A percentile compares a stretch with the other conserved stretches of the same genome.
Conservation (phyloP, 371 early-diverging fungal species). For the Saksenaea oblongispora region DNA sequence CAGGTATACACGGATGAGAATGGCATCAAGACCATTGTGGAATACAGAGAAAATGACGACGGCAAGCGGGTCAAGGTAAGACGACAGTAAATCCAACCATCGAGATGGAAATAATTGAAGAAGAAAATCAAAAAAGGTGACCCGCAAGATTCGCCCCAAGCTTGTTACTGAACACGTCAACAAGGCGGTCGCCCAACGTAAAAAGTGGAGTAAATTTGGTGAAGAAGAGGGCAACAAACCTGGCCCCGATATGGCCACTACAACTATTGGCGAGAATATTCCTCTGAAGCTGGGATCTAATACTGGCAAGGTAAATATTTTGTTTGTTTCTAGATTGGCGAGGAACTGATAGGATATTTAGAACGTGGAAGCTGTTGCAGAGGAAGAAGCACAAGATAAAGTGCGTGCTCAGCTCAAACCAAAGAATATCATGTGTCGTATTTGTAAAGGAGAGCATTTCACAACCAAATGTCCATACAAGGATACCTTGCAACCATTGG, state of each 20-base stretch:
- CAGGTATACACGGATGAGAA: constrained; percentile 74
- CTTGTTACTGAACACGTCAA: constrained; percentile 83
- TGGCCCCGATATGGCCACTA: constrained; percentile 89
- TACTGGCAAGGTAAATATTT: constrained; percentile 42
- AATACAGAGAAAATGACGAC: constrained; percentile 82
- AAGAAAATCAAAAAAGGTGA: constrained; percentile 52
- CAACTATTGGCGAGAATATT: constrained; percentile 88
- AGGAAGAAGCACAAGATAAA: constrained; percentile 57
- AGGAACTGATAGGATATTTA: constrained; percentile 20
- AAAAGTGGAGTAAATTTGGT: constrained; percentile 87
- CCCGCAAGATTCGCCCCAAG: constrained; percentile 79
- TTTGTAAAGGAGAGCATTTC: constrained; percentile 96
- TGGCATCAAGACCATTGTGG: constrained; percentile 82
- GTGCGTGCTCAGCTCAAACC: constrained; percentile 52
- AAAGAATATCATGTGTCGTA: constrained; percentile 92
- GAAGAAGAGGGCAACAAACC: constrained; percentile 70
- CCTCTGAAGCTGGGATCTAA: constrained; percentile 80
- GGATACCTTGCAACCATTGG: constrained; percentile 81
- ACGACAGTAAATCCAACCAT: background rate
- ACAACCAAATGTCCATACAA: constrained; percentile 98
- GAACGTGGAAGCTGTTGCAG: constrained; percentile 54
- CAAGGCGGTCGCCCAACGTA: constrained; percentile 88
- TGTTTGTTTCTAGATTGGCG: background rate
- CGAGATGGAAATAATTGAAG: background rate
- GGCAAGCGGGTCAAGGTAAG: constrained; percentile 86